Evolutionary conservation across 1,284 basidiomycete genomes (phyloP).

Genomic region (Ceratobasidium theobromae): DNA sequence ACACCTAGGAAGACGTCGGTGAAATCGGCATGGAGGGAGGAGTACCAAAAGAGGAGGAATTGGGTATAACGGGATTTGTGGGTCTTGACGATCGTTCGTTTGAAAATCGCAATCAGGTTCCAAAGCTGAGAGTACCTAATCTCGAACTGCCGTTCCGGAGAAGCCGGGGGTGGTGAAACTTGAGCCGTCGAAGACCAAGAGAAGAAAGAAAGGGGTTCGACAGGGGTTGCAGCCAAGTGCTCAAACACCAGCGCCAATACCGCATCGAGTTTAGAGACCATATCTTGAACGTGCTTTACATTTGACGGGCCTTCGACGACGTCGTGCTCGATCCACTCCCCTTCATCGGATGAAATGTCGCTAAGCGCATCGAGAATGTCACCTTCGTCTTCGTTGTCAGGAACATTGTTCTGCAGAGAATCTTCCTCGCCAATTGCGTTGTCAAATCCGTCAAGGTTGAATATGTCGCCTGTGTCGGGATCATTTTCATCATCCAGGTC

Average conservation of each 20-base stretch:
- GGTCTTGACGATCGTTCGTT: slow-evolving; percentile 89
- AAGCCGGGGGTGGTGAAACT: slow-evolving; percentile 39
- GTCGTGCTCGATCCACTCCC: slow-evolving; percentile 44
- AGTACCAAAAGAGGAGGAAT: slow-evolving; percentile 94
- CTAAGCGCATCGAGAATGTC: slow-evolving; percentile 44
- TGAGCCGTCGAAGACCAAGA: slow-evolving; percentile 36
- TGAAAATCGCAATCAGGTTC: slow-evolving; percentile 88
- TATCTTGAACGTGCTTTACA: slow-evolving; percentile 72
- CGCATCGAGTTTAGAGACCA: slow-evolving; percentile 88
- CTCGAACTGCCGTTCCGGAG: slow-evolving; percentile 34
- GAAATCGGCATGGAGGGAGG: slow-evolving; percentile 86
- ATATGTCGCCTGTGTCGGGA: slow-evolving; percentile 63
- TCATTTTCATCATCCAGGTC: slow-evolving; percentile 70
- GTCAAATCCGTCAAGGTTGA: slow-evolving; percentile 83
- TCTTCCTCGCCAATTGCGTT: slow-evolving; percentile 72
- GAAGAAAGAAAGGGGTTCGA: slow-evolving; percentile 35
- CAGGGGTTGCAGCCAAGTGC: slow-evolving; percentile 63
- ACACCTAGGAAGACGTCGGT: slow-evolving; percentile 92
- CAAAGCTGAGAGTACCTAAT: slow-evolving; percentile 66
- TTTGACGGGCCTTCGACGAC: slow-evolving; percentile 65
- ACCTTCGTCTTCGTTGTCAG: slow-evolving; percentile 56
- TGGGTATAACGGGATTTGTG: slow-evolving; percentile 98
- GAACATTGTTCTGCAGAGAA: slow-evolving; percentile 47
- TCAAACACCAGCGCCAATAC: slow-evolving; percentile 85
- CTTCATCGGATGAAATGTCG: slow-evolving; percentile 46